phyloP scores from a whole-genome alignment of 495 filamentous ascomycete genomes.

The Penicillium verhagenii region DNA sequence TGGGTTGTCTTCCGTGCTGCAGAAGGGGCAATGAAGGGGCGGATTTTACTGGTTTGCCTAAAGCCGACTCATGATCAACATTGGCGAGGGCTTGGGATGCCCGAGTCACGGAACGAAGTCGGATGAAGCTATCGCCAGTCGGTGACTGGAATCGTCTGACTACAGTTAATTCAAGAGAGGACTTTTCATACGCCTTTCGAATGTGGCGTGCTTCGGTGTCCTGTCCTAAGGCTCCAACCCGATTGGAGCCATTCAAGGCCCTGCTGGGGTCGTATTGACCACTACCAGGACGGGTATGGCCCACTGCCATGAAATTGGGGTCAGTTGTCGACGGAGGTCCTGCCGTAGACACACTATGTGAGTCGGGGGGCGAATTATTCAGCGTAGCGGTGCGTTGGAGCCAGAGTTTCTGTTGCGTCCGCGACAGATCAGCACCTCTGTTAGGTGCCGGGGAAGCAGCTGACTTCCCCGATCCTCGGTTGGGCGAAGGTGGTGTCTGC shows the following conservation, averaged over 20 bases:
- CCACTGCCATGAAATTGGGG: conserved; percentile 28
- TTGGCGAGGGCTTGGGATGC: conserved; percentile 16
- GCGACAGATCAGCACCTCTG: conserved; percentile 38
- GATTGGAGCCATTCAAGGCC: conserved; percentile 32
- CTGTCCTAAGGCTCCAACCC: conserved; percentile 29
- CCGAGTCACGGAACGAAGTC: conserved; percentile 31
- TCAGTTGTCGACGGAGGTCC: conserved; percentile 36
- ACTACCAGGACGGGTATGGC: conserved; percentile 24
- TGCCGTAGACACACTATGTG: conserved; percentile 32
- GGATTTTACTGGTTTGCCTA: conserved; percentile 40
- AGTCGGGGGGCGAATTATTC: conserved; percentile 48
- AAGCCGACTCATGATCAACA: conserved; percentile 19
- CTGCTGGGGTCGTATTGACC: conserved; percentile 35
- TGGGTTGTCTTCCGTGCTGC: conserved; percentile 24
- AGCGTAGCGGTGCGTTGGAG: conserved; percentile 48
- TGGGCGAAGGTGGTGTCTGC: conserved; percentile 45
- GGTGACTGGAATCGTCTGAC: conserved; percentile 47
- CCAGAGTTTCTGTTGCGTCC: conserved; percentile 51
- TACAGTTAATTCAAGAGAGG: conserved; percentile 41
- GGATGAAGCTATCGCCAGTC: conserved; percentile 41
- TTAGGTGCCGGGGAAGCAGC: conserved; percentile 34
- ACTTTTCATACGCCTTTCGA: conserved; percentile 47
- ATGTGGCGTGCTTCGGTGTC: conserved; percentile 43
- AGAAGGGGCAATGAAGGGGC: conserved; percentile 38
- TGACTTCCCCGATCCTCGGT: conserved; percentile 15